Conservation (phyloP, 2,329 filamentous ascomycete species). For the Colletotrichum sp. region DNA sequence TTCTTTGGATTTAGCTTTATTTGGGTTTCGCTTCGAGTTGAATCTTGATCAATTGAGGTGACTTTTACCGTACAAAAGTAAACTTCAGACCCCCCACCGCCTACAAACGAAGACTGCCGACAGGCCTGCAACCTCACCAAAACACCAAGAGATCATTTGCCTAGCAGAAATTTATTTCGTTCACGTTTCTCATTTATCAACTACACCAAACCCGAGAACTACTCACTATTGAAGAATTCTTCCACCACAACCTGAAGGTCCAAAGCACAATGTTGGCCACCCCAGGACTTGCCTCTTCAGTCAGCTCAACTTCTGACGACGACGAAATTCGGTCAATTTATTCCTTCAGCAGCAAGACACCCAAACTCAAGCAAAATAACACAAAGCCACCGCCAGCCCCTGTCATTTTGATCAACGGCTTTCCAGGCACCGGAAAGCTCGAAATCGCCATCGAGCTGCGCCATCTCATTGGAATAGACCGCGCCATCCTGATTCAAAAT, state of each 20-base stretch:
- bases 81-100: no score
- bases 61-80: not conserved
- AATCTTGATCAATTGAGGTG: not conserved
- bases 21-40: accelerated
- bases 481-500: not conserved
- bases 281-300: not conserved
- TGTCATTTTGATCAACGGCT: not conserved
- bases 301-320: not conserved
- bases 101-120: not conserved
- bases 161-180: not conserved
- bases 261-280: not conserved
- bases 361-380: not conserved
- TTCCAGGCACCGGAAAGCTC: not conserved
- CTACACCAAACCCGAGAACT: not conserved
- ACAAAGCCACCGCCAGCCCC: not conserved
- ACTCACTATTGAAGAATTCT: not conserved
- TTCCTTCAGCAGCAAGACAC: accelerated
- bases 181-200: not conserved
- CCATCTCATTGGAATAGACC: not conserved
- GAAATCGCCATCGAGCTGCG: not conserved
- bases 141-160: not conserved
- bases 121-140: not conserved
- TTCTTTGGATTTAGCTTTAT: no score
- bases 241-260: not conserved
- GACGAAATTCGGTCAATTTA: accelerated